A percentile compares a stretch with the other conserved stretches of the same genome.
These are phyloP conservation scores for Alternaria ethzedia DNA, from an alignment of 2,329 filamentous ascomycete genomes.

Conservation along the genomic window DNA sequence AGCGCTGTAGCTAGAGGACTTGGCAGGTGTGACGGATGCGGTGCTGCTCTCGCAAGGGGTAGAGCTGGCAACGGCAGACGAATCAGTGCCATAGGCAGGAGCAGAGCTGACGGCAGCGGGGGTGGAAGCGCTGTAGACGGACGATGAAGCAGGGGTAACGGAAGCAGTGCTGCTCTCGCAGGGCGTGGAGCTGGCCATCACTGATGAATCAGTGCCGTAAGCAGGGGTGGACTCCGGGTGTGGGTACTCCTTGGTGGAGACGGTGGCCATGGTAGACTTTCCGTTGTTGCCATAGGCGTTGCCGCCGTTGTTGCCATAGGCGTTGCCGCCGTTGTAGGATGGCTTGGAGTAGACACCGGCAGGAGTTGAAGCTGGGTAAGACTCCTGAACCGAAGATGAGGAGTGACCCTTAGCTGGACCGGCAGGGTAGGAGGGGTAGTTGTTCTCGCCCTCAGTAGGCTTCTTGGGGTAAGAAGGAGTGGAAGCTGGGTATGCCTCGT, in stretches of 20 bases:
- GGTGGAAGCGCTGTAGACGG: neutral
- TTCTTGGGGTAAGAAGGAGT: neutral
- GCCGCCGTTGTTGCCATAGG: conserved; percentile 1
- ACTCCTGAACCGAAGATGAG: neutral
- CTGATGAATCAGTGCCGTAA: neutral
- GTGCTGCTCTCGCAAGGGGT: conserved; percentile 11
- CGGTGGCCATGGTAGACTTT: conserved; percentile 1
- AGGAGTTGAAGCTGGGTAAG: neutral
- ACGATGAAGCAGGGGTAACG: neutral
- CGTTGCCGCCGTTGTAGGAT: conserved; percentile 1
- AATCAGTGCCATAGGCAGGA: neutral
- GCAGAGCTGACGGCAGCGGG: neutral
- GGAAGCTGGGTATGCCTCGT: neutral
- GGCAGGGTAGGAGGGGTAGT: conserved; percentile 5
- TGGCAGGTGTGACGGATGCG: neutral
- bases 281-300: neutral
- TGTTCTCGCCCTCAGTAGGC: neutral
- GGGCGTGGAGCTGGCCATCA: neutral
- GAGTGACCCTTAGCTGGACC: neutral
- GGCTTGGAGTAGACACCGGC: conserved; percentile 3
- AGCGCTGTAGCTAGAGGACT: neutral
- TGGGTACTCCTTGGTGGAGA: neutral
- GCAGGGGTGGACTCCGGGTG: neutral
- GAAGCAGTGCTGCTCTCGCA: neutral
- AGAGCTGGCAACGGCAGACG: neutral